Evolutionary conservation across 805 yeast species (phyloP).

Genomic region (Kluyveromyces nonfermentans): DNA sequence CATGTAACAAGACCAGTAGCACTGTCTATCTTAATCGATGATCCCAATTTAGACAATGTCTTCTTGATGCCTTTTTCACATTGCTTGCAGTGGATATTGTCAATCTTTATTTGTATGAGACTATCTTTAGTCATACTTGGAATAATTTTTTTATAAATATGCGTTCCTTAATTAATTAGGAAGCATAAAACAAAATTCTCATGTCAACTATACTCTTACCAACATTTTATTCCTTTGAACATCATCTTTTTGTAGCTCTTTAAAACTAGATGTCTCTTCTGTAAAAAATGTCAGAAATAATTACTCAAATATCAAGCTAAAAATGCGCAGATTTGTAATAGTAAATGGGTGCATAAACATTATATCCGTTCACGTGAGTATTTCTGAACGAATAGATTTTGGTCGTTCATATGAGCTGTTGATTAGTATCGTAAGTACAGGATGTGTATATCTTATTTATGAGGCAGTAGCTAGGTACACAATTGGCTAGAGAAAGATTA

Average conservation of each 20-base stretch:
- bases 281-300: neutral
- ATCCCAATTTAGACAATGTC: neutral
- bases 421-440: neutral
- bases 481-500: neutral
- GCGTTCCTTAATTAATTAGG: too few species aligned
- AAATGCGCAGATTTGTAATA: neutral
- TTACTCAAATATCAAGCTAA: neutral
- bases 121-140: neutral
- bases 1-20: slow-evolving; percentile 3
- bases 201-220: too few species aligned
- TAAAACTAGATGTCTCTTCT: too few species aligned
- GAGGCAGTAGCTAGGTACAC: neutral
- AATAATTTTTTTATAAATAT: too few species aligned
- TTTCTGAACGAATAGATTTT: too few species aligned
- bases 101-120: slow-evolving; percentile 18
- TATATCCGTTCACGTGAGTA: neutral
- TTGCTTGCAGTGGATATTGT: slow-evolving; percentile 47
- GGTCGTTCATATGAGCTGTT: neutral
- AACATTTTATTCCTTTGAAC: too few species aligned
- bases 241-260: too few species aligned
- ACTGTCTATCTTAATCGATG: neutral
- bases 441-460: neutral
- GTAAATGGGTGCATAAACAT: neutral
- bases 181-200: too few species aligned
- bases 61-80: slow-evolving; percentile 36